Evolutionary conservation across 306 rosid species (phyloP).

Genomic region (Neltuma alba): DNA sequence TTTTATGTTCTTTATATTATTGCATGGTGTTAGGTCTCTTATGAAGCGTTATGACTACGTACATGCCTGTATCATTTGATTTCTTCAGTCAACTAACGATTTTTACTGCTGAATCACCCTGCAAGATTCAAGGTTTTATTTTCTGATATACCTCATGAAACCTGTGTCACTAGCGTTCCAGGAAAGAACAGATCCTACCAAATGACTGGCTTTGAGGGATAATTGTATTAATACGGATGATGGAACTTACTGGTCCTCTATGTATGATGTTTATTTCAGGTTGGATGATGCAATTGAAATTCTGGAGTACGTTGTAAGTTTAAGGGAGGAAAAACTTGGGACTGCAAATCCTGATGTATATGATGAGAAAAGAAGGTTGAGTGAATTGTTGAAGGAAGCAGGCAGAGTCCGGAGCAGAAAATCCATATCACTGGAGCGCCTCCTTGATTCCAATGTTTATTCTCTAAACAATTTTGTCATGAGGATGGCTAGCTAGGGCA

Average conservation of each 20-base stretch:
- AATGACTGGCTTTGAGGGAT: not conserved
- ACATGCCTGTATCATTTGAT: constrained; percentile 10
- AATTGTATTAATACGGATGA: not conserved
- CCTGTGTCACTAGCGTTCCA: not conserved
- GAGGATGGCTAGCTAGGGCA: constrained; percentile 30
- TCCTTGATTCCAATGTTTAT: constrained; percentile 68
- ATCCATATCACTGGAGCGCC: constrained; percentile 76
- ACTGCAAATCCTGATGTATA: constrained; percentile 95
- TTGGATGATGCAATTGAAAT: constrained; percentile 89
- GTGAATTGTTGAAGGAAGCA: constrained; percentile 87
- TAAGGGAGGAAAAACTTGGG: constrained; percentile 95
- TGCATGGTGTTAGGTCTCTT: not conserved
- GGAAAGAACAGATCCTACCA: not conserved
- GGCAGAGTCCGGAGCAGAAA: constrained; percentile 81
- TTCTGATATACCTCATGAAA: not conserved
- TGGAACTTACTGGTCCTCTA: not conserved
- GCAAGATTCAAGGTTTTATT: constrained; percentile 1
- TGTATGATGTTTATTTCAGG: constrained; percentile 46
- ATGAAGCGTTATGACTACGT: not conserved
- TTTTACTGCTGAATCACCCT: constrained; percentile 14
- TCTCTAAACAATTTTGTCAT: constrained; percentile 45
- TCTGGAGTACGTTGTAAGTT: constrained; percentile 79
- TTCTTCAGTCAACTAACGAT: not conserved
- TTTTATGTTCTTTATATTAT: not conserved
- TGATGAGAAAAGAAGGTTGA: constrained; percentile 89